Base-by-base conservation (phyloP, 495 filamentous ascomycete genomes). In the Podospora anserina region DNA sequence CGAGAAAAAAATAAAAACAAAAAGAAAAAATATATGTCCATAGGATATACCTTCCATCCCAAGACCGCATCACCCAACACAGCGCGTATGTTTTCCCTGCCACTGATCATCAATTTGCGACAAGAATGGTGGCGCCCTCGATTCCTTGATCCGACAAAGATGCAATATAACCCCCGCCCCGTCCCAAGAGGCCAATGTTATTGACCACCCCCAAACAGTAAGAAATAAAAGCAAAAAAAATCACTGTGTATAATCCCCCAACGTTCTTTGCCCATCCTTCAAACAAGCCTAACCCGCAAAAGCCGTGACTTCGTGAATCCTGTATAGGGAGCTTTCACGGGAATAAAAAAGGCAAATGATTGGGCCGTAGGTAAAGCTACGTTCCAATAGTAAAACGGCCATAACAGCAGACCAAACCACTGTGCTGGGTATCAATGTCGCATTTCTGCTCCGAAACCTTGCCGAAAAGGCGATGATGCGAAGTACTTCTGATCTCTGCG, bases 341-440 rank as follows among this genome's bases (percentile, higher is more conserved):
- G 39, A 49, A 13, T 1, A 11, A 11, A 13, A 6, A 16, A 16
- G 39, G 15, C 7, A 49, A 49, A 49, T 11, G 6, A 49, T 49
- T 11, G 1, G 39, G 39, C 15, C 39, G 39, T 11, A 49, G 5
- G 13, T 49, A 11, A 49, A 11, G 39, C 13, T 11, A 49, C 9
- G 39, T 11, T 49, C 39, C 39, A 49, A 49, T 11, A 49, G 13
- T 49, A 49, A 13, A 28, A 61, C 5, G 32, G 5, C 6, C 6
- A n/a, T 32, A 32, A 30, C 26, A 28, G 9, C 59, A 32, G 39
- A 3, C 39, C 7, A 49, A 49, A 49, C 2, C 39, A 49, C 39
- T 49, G 39, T 49, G 55, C 55, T 23, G 55, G 55, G 55, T 58
- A 58, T 58, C 55, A 58, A 20, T 58, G 18, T 58, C 23, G n/a